Base-by-base conservation (phyloP, 2,329 filamentous ascomycete genomes). In the Verticillium tricorpus region DNA sequence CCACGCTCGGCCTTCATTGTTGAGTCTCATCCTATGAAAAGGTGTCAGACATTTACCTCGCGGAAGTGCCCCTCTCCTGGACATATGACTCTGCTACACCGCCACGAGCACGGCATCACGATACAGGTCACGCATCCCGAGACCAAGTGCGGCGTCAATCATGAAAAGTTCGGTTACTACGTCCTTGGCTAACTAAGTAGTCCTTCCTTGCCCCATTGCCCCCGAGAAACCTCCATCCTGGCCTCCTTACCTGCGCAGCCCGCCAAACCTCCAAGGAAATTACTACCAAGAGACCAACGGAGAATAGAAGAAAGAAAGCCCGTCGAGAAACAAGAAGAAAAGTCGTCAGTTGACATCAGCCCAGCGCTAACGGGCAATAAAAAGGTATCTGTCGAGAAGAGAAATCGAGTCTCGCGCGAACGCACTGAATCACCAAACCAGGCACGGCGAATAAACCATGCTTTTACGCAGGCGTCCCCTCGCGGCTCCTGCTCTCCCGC, bases 401-500 rank as follows among this genome's bases (percentile, higher is more conserved):
- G 39, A 60, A 59, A 62, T 35, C 35, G 19, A 54, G 19, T 5
- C 34, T 32, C 7, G 35, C 17, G 55, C 55, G 14, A 25, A 34
- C 34, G 14, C 2, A 11, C 9, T 14, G 28, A 31, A 31, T 35
- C 11, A 34, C 19, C 22, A 34, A 40, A n/a, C 50, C 19, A 40
- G n/a, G 19, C 52, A 56, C n/a, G 32, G 19, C 45, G 8, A 2
- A 32, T 39, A 31, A 54, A 17, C 4, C 22, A 12, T 7, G n/a
- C 45, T 14, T 37, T 34, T 39, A 40, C 19, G 60, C 67, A 75
- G 54, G 74, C 66, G 66, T 76, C 74, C 50, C 76, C 75, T 58
- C 77, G 75, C 39, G 70, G 67, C 62, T 87, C 56, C 83, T 76
- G 67, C 80, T 78, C 25, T 82, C 80, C 60, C 80, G 77, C 75